Evolutionary conservation across 805 yeast species (phyloP), one percentile per base, ranked within the genome.

Genomic region (Zygoascus biomembranicola): DNA sequence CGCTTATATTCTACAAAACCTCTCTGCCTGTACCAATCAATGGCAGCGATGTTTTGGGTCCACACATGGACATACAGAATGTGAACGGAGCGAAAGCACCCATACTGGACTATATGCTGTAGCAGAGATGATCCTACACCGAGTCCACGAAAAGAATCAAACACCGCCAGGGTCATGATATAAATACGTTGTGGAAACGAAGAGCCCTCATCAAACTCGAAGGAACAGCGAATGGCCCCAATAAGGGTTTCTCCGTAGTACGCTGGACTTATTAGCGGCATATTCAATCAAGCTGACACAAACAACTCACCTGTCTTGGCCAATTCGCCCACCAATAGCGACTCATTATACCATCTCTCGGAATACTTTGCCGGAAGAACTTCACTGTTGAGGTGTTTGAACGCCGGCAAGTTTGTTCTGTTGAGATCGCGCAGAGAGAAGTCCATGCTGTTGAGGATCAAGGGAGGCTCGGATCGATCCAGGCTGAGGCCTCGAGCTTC

Each of bases 121-220:
- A 89, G 68, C 44, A 88, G 73, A 61, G 74, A 70, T 13, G 69
- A 63, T 19, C 90, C 96, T 39, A 87, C 76, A 0, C 87, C 85
- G 57, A 74, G 71, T 14, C 74, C 67, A 57, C 84, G 71, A 68
- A 88, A 89, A 1, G 82, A 76, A 46, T 78, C 73, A 55, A 88
- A 69, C 6, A 89, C 92, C 0, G 84, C 88, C 32, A 86, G 63
- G 0, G 83, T 73, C 65, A 85, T 86, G 32, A 86, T 76, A 64
- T 85, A 84, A 1, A 85, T 74, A 35, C 39, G 39, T 35, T 35
- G 3, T 13, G 39, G 39, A n/a, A 35, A n/a, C 8, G 39, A 13
- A 35, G 39, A 35, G 39, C 39, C 39, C 11, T 78, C 74, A 49
- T 77, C 75, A 74, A 68, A 59, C 73, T 63, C 64, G 31, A 63